Evolutionary conservation across 345 rosid species (phyloP).

Genomic region (Eucalyptus sp.): DNA sequence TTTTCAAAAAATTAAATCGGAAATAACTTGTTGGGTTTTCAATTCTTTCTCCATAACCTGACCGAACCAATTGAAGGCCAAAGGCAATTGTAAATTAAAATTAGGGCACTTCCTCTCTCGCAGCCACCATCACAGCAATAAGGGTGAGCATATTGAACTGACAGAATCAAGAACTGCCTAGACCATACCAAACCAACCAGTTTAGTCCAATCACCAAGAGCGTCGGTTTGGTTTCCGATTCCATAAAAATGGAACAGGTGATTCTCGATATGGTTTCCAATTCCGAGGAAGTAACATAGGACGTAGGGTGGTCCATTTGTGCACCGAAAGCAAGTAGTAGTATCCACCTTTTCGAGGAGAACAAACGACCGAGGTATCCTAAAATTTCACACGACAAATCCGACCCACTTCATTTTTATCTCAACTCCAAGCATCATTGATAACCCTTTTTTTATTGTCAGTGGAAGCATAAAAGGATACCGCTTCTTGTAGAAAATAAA

Average conservation of each 20-base stretch:
- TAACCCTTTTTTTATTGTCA: background rate
- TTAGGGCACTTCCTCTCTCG: too few relatives aligned
- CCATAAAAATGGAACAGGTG: accelerated
- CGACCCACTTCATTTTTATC: background rate
- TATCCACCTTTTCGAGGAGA: background rate
- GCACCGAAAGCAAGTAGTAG: background rate
- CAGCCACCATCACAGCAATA: too few relatives aligned
- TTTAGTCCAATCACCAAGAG: accelerated
- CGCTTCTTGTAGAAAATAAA: background rate
- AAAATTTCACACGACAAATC: background rate
- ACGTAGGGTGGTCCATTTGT: background rate
- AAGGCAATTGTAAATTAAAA: too few relatives aligned
- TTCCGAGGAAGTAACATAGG: too few relatives aligned
- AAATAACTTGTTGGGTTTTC: too few relatives aligned
- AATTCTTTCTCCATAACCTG: too few relatives aligned
- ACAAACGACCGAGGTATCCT: background rate
- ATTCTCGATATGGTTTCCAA: accelerated
- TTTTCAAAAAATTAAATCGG: too few relatives aligned
- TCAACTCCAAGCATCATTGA: background rate
- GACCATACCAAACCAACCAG: accelerated
- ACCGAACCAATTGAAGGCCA: too few relatives aligned
- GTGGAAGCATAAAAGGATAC: background rate
- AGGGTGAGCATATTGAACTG: too few relatives aligned
- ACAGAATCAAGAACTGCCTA: accelerated
- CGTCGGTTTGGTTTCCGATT: accelerated